These are phyloP conservation scores for Cichorium intybus DNA, from an alignment of 140 eudicot genomes.

Conservation along the genomic window DNA sequence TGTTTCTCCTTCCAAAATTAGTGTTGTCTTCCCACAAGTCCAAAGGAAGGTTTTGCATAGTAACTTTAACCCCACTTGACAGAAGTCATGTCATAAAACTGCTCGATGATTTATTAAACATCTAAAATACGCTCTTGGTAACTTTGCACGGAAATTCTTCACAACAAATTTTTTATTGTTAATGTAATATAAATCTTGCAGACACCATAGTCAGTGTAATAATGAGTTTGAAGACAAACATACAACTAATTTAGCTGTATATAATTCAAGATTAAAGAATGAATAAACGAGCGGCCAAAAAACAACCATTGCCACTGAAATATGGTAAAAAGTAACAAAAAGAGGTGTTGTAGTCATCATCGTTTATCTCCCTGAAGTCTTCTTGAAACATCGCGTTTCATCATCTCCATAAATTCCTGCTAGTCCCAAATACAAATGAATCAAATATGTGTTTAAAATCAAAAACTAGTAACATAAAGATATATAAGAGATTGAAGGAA, in stretches of 20 bases:
- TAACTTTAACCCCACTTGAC: too few species aligned
- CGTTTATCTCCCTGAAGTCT: slow-evolving; percentile 43
- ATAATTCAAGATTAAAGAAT: not conserved
- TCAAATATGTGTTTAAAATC: not conserved
- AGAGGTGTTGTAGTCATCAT: slow-evolving; percentile 2
- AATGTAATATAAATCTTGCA: not conserved
- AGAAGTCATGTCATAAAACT: too few species aligned
- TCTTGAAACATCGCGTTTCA: slow-evolving; percentile 48
- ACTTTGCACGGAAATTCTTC: too few species aligned
- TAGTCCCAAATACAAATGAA: not conserved
- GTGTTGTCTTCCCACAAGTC: too few species aligned
- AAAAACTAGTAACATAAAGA: too few species aligned
- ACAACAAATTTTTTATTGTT: too few species aligned
- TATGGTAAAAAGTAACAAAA: not conserved
- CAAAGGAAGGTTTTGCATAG: too few species aligned
- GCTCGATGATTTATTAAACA: too few species aligned
- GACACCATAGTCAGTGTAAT: not conserved
- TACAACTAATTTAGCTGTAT: not conserved
- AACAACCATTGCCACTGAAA: not conserved
- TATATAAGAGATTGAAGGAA: too few species aligned
- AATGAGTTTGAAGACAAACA: not conserved
- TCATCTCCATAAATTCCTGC: slow-evolving; percentile 68
- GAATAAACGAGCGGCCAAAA: not conserved
- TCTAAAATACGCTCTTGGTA: too few species aligned
- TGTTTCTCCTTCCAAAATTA: too few species aligned